Base-by-base conservation (phyloP, 2,329 filamentous ascomycete genomes). In the Calcarisporium arbuscula region DNA sequence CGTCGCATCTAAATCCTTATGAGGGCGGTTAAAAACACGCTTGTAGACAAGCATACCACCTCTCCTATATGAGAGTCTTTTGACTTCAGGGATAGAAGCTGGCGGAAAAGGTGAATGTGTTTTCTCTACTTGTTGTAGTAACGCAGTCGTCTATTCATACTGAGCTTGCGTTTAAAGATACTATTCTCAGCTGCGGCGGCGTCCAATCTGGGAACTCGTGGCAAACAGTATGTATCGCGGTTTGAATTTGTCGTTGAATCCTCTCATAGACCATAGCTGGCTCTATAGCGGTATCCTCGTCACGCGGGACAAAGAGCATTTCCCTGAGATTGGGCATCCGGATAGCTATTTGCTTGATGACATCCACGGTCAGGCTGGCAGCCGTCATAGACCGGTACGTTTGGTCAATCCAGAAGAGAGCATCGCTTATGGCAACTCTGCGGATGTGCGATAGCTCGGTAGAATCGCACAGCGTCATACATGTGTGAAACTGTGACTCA, bases 391-490 rank as follows among this genome's bases (percentile, higher is more conserved):
- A 60, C 41, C 50, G 52, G 45, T 61, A 62, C 11, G 44, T 48
- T 32, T 42, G 41, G 32, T 54, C 54, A 17, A 57, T 46, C 57
- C 57, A 60, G 40, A 70, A 62, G 15, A 72, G 50, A 4, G 54
- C 53, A 39, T 69, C 67, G 45, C 60, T 67, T 35, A 72, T 52
- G 21, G 68, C 68, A 16, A 71, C 46, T 9, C 61, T 57, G 21
- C 56, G 57, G 14, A 72, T 58, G 9, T 44, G 36, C 8, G 55
- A 56, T 29, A 70, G 54, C 40, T 72, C 64, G 8, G 45, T 46
- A 6, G 55, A 60, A 28, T 56, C 53, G 42, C 60, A 64, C 46
- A 70, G 54, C 33, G 58, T 49, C 51, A 70, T 56, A 45, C 60
- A 60, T 11, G 64, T 65, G 32, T 58, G 56, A 36, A 72, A 64